Evolutionary conservation across 306 rosid species (phyloP), one percentile per base, ranked within the genome.

Genomic region (Begonia fuchsioides): DNA sequence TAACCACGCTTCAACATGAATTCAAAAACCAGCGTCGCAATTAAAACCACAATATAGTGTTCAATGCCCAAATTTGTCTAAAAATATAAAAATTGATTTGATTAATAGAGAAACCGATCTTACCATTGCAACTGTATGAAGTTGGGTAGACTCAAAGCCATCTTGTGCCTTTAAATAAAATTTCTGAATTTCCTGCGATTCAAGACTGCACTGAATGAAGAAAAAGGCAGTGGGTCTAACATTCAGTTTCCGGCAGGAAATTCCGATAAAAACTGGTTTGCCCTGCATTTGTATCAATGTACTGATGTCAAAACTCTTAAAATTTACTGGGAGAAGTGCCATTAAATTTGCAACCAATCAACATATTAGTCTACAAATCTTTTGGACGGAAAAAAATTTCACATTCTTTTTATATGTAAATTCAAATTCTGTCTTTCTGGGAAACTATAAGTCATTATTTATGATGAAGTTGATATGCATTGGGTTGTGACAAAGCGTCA

Each of bases 81-180:
- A 2, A 26, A 26, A 26, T 26, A 26, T 4, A 26, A 8, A 26
- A 26, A 26, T 26, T 26, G 35, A 26, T 26, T 26, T 26, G 35
- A 26, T 26, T 26, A 4, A 2, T 26, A 68, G 38, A 52, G 35
- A 61, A 53, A 43, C 53, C 43, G 39, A 57, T 52, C 79, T 66
- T 60, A 90, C 98, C 94, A 73, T 43, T 59, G 98, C 50, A 59
- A 75, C 92, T 39, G 92, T 68, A 55, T 70, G 69, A 11, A 90
- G 81, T 62, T 90, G 82, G 52, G 95, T 85, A 51, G 98, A 90
- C 70, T 90, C 95, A 54, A 74, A 90, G 65, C 92, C 86, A 64
- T 90, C 95, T 72, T 81, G 79, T 40, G 98, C 95, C 18, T 52
- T 75, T 20, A 74, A 56, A 69, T 90, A 90, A 44, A 79, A 54